Evolutionary conservation across 164 flowering plant genomes (phyloP).

Genomic region (Vitis rupestris): DNA sequence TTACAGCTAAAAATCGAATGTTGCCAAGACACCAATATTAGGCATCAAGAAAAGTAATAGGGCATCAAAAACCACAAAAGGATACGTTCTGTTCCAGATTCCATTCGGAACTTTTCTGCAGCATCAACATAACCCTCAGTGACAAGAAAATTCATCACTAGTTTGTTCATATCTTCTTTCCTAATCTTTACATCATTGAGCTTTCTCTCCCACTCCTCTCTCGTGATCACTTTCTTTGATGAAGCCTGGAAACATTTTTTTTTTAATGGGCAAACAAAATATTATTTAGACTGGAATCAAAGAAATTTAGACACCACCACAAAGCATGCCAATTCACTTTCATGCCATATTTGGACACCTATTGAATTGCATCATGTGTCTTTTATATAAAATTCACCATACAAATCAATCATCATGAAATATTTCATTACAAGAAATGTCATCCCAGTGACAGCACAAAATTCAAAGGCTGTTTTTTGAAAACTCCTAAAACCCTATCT

Average conservation of each 20-base stretch:
- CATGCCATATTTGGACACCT: no score
- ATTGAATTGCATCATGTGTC: no score
- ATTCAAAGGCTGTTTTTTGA: no score
- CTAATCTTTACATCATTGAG: slow-evolving; percentile 68
- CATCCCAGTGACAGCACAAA: no score
- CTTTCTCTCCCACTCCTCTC: slow-evolving; percentile 93
- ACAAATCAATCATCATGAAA: no score
- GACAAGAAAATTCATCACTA: slow-evolving; percentile 95
- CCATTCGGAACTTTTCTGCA: slow-evolving; percentile 74
- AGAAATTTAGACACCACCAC: not conserved
- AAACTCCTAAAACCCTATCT: no score
- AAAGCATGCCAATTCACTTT: no score
- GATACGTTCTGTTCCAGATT: slow-evolving; percentile 96
- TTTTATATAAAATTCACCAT: no score
- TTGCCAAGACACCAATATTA: not conserved
- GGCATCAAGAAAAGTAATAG: not conserved
- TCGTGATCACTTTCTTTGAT: slow-evolving; percentile 76
- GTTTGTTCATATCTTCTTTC: slow-evolving; percentile 92
- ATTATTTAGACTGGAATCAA: slow-evolving; percentile 22
- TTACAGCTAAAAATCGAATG: not conserved
- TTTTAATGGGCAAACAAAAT: no score
- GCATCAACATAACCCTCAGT: slow-evolving; percentile 95
- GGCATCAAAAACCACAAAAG: slow-evolving; percentile 8
- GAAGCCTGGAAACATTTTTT: slow-evolving; percentile 37
- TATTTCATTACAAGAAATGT: no score